phyloP scores from a whole-genome alignment of 441 rosid species.

The Euphorbia corollata region DNA sequence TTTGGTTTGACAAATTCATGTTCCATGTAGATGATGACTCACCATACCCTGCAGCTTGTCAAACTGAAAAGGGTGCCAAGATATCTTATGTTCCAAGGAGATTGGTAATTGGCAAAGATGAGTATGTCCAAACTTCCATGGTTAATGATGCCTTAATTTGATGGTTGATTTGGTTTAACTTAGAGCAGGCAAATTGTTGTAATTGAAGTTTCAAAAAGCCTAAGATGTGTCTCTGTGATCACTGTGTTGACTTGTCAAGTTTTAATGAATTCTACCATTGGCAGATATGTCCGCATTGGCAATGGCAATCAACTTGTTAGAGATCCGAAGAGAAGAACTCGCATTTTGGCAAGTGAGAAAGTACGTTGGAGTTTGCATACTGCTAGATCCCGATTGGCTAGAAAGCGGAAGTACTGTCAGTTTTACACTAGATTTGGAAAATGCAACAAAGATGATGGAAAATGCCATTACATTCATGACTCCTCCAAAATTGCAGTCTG shows the following conservation, averaged over 20 bases:
- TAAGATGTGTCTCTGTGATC: not conserved
- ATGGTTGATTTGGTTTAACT: not conserved
- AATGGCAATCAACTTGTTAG: conserved; percentile 93
- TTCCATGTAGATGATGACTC: conserved; percentile 49
- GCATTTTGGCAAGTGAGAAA: conserved; percentile 89
- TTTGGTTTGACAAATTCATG: conserved; percentile 15
- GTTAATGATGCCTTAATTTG: not conserved
- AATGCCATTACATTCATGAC: conserved; percentile 90
- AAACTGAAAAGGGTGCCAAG: conserved; percentile 38
- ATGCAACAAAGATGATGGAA: conserved; percentile 92
- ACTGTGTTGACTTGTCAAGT: not conserved
- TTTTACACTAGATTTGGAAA: conserved; percentile 95
- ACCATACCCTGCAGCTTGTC: conserved; percentile 30
- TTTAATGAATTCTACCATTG: conserved; percentile 14
- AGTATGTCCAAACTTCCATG: conserved; percentile 42
- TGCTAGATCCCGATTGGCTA: conserved; percentile 76
- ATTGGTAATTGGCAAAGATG: conserved; percentile 83
- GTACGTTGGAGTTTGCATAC: conserved; percentile 97
- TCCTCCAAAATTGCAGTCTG: conserved; percentile 90
- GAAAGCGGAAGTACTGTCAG: conserved; percentile 79
- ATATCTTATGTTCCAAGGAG: conserved; percentile 73
- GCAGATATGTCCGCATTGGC: conserved; percentile 91
- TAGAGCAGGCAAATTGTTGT: not conserved
- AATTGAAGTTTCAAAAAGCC: not conserved
- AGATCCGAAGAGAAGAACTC: conserved; percentile 89